phyloP scores from a whole-genome alignment of 768 basidiomycete genomes.

The Pleurotus djamor region DNA sequence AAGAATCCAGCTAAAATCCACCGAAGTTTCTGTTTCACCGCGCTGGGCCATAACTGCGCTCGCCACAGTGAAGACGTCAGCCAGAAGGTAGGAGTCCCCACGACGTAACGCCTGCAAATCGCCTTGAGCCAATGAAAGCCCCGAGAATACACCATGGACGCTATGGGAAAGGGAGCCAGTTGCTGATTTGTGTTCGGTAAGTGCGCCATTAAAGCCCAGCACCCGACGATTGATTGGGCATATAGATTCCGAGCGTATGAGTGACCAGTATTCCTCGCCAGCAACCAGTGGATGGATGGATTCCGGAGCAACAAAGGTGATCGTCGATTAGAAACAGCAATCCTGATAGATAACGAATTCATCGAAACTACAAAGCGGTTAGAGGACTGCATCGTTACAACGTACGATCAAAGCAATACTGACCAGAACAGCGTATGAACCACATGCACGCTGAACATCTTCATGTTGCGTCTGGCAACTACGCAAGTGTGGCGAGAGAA shows the following conservation, averaged over 20 bases:
- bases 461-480: no score
- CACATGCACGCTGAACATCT: no score
- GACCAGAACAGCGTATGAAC: no score
- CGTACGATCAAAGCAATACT: no score
- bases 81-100: background rate
- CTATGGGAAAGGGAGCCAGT: background rate
- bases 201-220: background rate
- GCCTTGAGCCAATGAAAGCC: background rate
- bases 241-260: background rate
- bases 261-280: background rate
- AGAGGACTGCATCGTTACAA: no score
- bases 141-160: constrained; percentile 2
- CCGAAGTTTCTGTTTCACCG: background rate
- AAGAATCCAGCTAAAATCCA: background rate
- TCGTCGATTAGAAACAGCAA: no score
- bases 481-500: background rate
- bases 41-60: background rate
- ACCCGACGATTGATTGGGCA: background rate
- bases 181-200: background rate
- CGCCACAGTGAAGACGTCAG: background rate
- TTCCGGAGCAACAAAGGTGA: no score
- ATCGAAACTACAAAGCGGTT: no score
- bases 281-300: no score
- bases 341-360: no score
- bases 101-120: background rate